A percentile compares a stretch with the other conserved stretches of the same genome.
Evolutionary conservation across 305 asterid genomes (phyloP).

Genomic region (Rubia balearica): DNA sequence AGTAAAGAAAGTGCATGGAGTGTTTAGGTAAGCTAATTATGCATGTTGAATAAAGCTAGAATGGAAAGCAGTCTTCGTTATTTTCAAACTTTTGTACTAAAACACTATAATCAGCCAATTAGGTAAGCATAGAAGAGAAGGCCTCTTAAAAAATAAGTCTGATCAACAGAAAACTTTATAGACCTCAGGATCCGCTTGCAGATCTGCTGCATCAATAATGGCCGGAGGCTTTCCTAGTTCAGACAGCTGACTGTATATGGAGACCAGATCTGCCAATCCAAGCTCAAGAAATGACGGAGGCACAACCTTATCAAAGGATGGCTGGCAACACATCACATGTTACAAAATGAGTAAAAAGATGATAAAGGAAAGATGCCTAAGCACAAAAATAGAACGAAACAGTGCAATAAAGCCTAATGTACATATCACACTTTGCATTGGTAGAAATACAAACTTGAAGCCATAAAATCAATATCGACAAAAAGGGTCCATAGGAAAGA

Average conservation of each 20-base stretch:
- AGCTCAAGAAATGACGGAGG: slow-evolving; percentile 61
- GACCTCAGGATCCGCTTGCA: slow-evolving; percentile 78
- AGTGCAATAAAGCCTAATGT: slow-evolving; percentile 1
- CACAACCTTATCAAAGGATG: slow-evolving; percentile 64
- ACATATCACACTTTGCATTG: background rate
- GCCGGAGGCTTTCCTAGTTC: slow-evolving; percentile 60
- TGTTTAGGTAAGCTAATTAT: background rate
- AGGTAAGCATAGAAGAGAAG: slow-evolving; percentile 9
- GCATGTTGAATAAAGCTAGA: background rate
- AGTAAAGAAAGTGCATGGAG: background rate
- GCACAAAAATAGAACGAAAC: background rate
- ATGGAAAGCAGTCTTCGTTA: background rate
- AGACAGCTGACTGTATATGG: slow-evolving; percentile 54
- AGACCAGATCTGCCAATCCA: slow-evolving; percentile 54
- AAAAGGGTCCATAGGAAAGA: background rate
- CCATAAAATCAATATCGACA: background rate
- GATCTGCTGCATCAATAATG: slow-evolving; percentile 63
- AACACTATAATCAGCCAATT: background rate
- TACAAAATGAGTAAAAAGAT: slow-evolving; percentile 24
- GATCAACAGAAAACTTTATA: slow-evolving; percentile 11
- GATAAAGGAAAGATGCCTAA: slow-evolving; percentile 9
- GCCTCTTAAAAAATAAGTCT: slow-evolving; percentile 13
- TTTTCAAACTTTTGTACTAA: background rate
- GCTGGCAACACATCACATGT: slow-evolving; percentile 36
- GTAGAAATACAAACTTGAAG: background rate